Percentiles rank a stretch among this genome's conserved stretches.
Evolutionary conservation across 768 basidiomycete species (phyloP).

Genomic region (Russula sp.): DNA sequence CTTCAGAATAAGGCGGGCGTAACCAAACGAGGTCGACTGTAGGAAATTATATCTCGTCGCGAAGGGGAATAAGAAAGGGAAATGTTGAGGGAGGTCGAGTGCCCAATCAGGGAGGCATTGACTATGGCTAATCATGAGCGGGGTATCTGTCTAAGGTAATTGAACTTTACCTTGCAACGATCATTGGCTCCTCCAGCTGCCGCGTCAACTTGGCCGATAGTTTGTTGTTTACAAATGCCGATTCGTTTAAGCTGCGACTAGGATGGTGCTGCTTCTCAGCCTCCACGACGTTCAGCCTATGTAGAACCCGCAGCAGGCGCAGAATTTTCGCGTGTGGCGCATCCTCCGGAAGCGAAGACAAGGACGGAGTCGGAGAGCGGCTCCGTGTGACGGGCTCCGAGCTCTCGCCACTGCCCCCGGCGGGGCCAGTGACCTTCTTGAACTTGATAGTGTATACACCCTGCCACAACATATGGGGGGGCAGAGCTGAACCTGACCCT

Average conservation of each 20-base stretch:
- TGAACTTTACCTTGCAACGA: conserved; percentile 78
- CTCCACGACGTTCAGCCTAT: conserved; percentile 73
- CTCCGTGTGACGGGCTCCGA: conserved; percentile 43
- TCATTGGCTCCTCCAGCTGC: conserved; percentile 97
- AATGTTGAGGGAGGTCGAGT: conserved; percentile 88
- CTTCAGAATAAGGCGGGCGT: conserved; percentile 88
- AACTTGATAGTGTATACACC: conserved; percentile 88
- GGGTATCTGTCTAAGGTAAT: not conserved
- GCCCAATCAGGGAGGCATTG: conserved; percentile 98
- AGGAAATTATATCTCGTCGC: conserved; percentile 95
- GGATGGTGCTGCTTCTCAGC: conserved; percentile 51
- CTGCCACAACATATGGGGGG: conserved; percentile 78
- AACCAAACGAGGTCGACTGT: conserved; percentile 96
- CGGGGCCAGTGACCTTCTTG: conserved; percentile 84
- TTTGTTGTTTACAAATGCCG: conserved; percentile 95
- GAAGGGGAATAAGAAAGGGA: conserved; percentile 98
- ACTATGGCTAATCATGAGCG: conserved; percentile 34
- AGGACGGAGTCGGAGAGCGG: conserved; percentile 55
- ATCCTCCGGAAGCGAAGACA: conserved; percentile 78
- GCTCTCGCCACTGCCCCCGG: conserved; percentile 33
- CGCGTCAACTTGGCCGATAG: conserved; percentile 95
- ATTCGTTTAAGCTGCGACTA: conserved; percentile 59
- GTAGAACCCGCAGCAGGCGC: conserved; percentile 79
- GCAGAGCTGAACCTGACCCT: conserved; percentile 39
- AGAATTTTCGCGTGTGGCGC: conserved; percentile 86